These are phyloP conservation scores for Rhynchospora pubera DNA, from an alignment of 176 grass and related monocot genomes.

Conservation along the genomic window DNA sequence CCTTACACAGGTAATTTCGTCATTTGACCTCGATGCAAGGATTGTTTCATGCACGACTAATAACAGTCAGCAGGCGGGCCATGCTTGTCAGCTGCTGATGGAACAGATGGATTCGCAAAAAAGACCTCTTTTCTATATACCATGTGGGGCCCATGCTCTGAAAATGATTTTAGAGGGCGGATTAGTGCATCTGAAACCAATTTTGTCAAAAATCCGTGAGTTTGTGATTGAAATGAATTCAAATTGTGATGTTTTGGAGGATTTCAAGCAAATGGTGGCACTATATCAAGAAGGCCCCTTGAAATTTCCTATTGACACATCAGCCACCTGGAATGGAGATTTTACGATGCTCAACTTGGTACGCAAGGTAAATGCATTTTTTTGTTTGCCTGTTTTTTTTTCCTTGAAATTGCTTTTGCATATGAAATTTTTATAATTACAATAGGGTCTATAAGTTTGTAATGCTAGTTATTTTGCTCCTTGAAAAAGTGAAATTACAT, in stretches of 20 bases:
- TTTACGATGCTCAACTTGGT: conserved; percentile 81
- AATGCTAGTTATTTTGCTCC: neutral
- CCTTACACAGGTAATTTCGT: conserved; percentile 40
- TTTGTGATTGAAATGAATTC: conserved; percentile 65
- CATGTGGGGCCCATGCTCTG: conserved; percentile 62
- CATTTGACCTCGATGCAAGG: conserved; percentile 56
- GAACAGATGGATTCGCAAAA: conserved; percentile 52
- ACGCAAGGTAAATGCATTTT: conserved; percentile 47
- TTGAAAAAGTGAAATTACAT: neutral
- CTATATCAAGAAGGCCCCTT: conserved; percentile 80
- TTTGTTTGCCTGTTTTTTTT: neutral
- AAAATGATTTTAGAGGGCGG: conserved; percentile 71
- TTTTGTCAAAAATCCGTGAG: conserved; percentile 70
- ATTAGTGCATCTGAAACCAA: conserved; percentile 48
- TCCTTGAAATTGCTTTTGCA: neutral
- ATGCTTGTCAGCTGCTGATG: conserved; percentile 51
- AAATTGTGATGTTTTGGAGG: conserved; percentile 47
- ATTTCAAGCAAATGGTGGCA: conserved; percentile 69
- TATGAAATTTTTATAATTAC: neutral
- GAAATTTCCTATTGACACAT: conserved; percentile 75
- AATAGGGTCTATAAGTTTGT: neutral
- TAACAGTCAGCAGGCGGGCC: conserved; percentile 51
- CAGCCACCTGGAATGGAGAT: conserved; percentile 61
- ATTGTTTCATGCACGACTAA: conserved; percentile 79
- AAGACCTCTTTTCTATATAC: conserved; percentile 72